Conservation (phyloP, 1,284 basidiomycete species). For the Apiotrichum akiyoshidainum region DNA sequence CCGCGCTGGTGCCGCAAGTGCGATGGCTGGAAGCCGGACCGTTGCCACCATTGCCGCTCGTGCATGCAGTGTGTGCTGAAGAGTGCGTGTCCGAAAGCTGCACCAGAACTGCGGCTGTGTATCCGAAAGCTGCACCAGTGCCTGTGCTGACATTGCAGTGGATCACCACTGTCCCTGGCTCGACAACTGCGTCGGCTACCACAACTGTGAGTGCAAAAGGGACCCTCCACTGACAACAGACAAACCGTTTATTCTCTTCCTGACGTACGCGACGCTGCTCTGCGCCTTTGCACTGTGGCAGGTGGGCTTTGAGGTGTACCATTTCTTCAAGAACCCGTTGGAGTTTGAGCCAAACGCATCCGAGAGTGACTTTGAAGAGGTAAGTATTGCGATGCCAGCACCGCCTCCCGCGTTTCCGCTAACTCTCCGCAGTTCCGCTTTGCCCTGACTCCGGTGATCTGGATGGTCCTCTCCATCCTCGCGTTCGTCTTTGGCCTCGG, state of each 20-base stretch:
- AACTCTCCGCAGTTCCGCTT: conserved; percentile 54
- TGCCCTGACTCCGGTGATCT: conserved; percentile 61
- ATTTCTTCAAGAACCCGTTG: conserved; percentile 60
- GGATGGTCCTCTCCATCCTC: conserved; percentile 62
- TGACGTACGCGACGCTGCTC: conserved; percentile 65
- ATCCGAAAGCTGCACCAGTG: conserved; percentile 1
- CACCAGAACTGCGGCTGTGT: conserved; percentile 38
- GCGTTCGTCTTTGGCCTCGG: conserved; percentile 65
- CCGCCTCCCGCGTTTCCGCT: background rate
- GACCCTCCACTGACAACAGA: conserved; percentile 42
- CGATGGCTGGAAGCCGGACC: conserved; percentile 64
- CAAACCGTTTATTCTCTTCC: conserved; percentile 78
- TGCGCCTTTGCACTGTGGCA: conserved; percentile 62
- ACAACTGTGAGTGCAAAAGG: conserved; percentile 58
- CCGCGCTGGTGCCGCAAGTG: conserved; percentile 49
- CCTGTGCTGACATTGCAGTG: conserved; percentile 12
- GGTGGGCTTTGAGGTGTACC: conserved; percentile 60
- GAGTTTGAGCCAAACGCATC: background rate
- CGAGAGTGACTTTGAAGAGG: conserved; percentile 8
- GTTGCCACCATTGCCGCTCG: conserved; percentile 74
- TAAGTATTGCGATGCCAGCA: background rate
- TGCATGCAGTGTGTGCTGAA: conserved; percentile 78
- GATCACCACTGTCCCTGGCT: conserved; percentile 91
- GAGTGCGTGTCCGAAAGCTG: conserved; percentile 61
- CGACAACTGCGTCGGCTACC: conserved; percentile 75